Evolutionary conservation across 257 asterid species (phyloP).

Genomic region (Nicotiana tabacum): DNA sequence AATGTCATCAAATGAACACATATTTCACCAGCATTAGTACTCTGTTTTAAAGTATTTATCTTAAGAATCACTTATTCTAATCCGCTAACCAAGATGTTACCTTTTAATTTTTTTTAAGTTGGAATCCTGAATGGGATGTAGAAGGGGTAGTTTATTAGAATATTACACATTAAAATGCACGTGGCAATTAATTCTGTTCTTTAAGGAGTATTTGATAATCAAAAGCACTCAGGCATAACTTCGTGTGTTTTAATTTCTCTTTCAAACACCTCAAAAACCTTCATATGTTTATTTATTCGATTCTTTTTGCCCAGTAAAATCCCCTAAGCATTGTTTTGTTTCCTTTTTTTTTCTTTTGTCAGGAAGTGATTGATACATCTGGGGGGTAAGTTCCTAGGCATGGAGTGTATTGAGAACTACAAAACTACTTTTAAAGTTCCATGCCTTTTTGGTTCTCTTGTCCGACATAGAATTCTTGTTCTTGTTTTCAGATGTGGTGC

Average conservation of each 20-base stretch:
- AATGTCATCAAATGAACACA: background rate
- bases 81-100: background rate
- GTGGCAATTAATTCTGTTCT: background rate
- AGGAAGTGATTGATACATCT: constrained; percentile 80
- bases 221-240: background rate
- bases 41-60: background rate
- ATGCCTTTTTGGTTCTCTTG: background rate
- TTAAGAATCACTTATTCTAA: background rate
- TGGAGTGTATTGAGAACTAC: background rate
- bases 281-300: background rate
- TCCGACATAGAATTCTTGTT: background rate
- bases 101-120: background rate
- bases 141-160: background rate
- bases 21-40: background rate
- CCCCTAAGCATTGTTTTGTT: background rate
- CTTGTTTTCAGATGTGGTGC: constrained; percentile 69
- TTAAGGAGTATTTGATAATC: background rate
- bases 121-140: background rate
- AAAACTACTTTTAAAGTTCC: background rate
- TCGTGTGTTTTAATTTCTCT: background rate
- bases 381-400: constrained; percentile 59
- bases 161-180: background rate
- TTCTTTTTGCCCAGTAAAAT: background rate
- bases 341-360: constrained; percentile 13
- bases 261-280: background rate